Evolutionary conservation across 352 stramenopile species (phyloP), one percentile per base, ranked within the genome.

Genomic region (Globisporangium barbulae): DNA sequence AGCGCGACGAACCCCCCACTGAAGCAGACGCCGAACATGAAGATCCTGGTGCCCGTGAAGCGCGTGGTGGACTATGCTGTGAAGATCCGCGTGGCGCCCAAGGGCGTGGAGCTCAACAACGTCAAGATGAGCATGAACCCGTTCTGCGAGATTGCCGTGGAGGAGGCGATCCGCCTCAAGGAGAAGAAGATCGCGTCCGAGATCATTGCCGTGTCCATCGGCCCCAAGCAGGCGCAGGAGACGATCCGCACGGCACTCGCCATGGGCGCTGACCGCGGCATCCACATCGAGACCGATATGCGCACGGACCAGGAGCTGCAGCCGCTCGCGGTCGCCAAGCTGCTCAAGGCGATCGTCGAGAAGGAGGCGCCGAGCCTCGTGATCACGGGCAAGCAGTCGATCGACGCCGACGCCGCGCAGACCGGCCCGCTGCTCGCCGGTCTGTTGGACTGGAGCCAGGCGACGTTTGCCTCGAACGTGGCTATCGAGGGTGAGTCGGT

Each of bases 91-190:
- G 95, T 99, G 55, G 81, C 92, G 61, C 84, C 96, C 41, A 85
- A 87, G 70, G 92, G 91, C 55, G 96, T 99, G 30, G 96, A 99
- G 65, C 86, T 99, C 21, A 95, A 95, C 70, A 99, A 99, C 76
- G 96, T 99, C 44, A 99, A 99, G 84, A 99, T 99, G 97, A 98
- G 88, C 63, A 98, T 99, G 93, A 99, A 99, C 83, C 98, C 98
- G 25, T 99, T 99, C 82, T 99, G 98, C 74, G 97, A 99, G 72
- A 98, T 98, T 72, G 96, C 96, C 25, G 86, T 98, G 13, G 97
- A 99, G 81, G 97, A 99, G 73, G 97, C 96, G 31, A 97, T 99
- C 67, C 96, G 96, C 35, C 83, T 99, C 63, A 99, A 99, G 81
- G 96, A 99, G 80, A 94, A 97, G 76, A 99, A 99, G 77, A 63